Evolutionary conservation across 495 filamentous ascomycete genomes (phyloP), one percentile per base, ranked within the genome.

Genomic region (Penicillium longicatenatum): DNA sequence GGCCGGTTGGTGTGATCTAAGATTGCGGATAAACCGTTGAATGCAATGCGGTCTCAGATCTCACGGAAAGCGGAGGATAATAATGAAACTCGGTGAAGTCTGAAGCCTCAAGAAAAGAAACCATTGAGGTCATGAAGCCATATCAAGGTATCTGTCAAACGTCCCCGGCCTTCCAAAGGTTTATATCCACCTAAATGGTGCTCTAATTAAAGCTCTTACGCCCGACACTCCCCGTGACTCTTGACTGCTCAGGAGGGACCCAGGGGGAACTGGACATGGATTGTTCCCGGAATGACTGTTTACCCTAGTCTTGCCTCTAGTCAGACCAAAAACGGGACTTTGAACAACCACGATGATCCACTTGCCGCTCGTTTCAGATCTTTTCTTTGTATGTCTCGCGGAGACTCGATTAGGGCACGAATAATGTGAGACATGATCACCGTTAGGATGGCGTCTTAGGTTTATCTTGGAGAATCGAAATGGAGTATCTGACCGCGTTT

Each of bases 1-100:
- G 6, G 17, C 7, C 14, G 12, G 12, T 35, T 9, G 31, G 31
- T 35, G 31, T 35, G 31, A 49, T 50, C 45, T 37, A 6, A 30
- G 50, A 30, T 57, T 30, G 50, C 61, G 33, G 50, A 47, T 50
- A 46, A 55, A 57, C 55, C 43, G 52, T 64, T 61, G 52, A 37
- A 67, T 55, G 64, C 59, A 65, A 67, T 62, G 61, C 63, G 51
- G 67, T 70, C 62, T 70, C 58, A 58, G 64, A 63, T 65, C 42
- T n/a, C 26, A 43, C 50, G 33, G 49, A 20, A 60, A 63, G 47
- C 16, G 26, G 17, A 37, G 12, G 42, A 41, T 19, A 21, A 24
- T 43, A 54, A 24, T 50, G 29, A 11, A 51, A 51, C 30, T 51
- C 33, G n/a, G 17, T 9, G 30, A 37, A n/a, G 17, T 12, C 4